Conservation (phyloP, 2,329 filamentous ascomycete species). For the Xylariaceae sp. region DNA sequence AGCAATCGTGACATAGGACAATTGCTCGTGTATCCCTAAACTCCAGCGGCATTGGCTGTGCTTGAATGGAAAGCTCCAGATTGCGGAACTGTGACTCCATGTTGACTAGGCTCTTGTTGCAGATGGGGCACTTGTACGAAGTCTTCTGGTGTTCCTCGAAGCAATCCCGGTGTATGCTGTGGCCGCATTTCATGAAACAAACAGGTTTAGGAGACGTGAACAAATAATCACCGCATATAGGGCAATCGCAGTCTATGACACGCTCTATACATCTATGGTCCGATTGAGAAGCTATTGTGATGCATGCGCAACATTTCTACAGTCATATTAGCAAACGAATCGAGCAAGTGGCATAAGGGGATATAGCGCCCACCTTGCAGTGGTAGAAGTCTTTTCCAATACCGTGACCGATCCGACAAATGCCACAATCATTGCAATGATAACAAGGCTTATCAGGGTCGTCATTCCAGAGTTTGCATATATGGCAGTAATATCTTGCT, state of each 20-base stretch:
- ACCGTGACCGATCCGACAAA: constrained; percentile 85
- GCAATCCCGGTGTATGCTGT: constrained; percentile 89
- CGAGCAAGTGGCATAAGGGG: no score
- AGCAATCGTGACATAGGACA: constrained; percentile 93
- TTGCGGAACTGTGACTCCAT: constrained; percentile 96
- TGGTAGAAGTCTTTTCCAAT: constrained; percentile 97
- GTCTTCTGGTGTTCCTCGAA: constrained; percentile 82
- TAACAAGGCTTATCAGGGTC: constrained; percentile 88
- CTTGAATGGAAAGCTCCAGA: constrained; percentile 78
- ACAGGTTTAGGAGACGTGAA: constrained; percentile 86
- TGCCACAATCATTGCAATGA: constrained; percentile 92
- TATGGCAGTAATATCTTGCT: constrained; percentile 86
- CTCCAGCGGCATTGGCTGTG: constrained; percentile 87
- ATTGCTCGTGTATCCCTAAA: constrained; percentile 76
- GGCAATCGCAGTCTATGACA: constrained; percentile 91
- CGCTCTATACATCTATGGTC: constrained; percentile 93
- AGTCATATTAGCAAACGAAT: not conserved
- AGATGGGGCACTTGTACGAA: constrained; percentile 95
- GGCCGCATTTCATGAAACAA: constrained; percentile 91
- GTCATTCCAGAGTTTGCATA: constrained; percentile 97
- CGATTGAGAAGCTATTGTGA: constrained; percentile 78
- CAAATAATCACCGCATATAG: constrained; percentile 94
- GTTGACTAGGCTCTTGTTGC: constrained; percentile 92
- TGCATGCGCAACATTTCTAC: constrained; percentile 87
- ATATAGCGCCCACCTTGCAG: constrained; percentile 68